A percentile compares a stretch with the other conserved stretches of the same genome.
phyloP scores from a whole-genome alignment of 2,329 filamentous ascomycete species.

The Chrysosporium queenslandicum region DNA sequence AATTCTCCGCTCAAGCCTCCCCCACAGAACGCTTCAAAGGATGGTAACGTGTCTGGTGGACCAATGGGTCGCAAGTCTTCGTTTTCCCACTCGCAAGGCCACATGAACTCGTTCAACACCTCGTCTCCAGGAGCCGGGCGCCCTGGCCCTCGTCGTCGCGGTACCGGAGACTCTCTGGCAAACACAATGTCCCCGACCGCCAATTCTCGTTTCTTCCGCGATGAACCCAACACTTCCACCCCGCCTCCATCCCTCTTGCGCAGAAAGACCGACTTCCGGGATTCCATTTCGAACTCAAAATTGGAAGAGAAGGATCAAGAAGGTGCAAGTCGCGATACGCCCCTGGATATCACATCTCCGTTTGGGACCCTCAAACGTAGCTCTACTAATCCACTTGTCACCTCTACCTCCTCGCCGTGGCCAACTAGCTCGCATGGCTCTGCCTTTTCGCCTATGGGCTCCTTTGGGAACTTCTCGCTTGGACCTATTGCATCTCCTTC shows the following conservation, averaged over 20 bases:
- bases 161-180: conserved; percentile 63
- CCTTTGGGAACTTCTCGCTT: conserved; percentile 84
- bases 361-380: conserved; percentile 49
- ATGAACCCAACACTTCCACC: conserved; percentile 47
- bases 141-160: conserved; percentile 68
- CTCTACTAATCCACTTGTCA: conserved; percentile 44
- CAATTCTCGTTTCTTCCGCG: conserved; percentile 39
- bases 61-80: conserved; percentile 65
- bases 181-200: conserved; percentile 42
- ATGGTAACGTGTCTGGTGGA: conserved; percentile 30
- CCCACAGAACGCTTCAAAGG: conserved; percentile 54
- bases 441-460: conserved; percentile 63
- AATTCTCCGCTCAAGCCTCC: conserved; percentile 89
- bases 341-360: conserved; percentile 35
- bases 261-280: conserved; percentile 53
- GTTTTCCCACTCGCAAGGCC: conserved; percentile 56
- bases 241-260: conserved; percentile 52
- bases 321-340: conserved; percentile 30
- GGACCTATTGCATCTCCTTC: conserved; percentile 43
- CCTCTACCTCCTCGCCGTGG: conserved; percentile 43
- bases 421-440: conserved; percentile 47
- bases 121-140: conserved; percentile 65
- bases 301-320: conserved; percentile 44
- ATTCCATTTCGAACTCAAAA: conserved; percentile 33
- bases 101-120: conserved; percentile 54